Percentiles rank a stretch among this genome's conserved stretches.
Conservation (phyloP, 495 filamentous ascomycete genomes). For the Pseudoneurospora amorphoporcata region DNA sequence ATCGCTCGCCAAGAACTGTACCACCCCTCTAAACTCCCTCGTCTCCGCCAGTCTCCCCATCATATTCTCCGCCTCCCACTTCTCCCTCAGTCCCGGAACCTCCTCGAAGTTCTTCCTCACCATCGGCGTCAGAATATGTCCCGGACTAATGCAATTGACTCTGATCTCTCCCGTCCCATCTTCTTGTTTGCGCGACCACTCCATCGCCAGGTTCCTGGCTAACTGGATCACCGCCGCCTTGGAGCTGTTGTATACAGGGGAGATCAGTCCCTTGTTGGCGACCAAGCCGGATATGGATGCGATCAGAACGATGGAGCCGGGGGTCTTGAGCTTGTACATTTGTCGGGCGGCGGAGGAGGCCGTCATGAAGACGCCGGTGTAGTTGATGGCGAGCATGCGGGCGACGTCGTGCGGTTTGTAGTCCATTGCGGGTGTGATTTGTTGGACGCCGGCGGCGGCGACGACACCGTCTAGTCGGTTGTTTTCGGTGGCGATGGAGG, state of each 20-base stretch:
- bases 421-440: constrained; percentile 58
- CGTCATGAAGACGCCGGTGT: constrained; percentile 69
- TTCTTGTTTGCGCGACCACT: constrained; percentile 46
- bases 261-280: constrained; percentile 60
- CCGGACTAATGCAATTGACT: constrained; percentile 58
- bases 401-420: constrained; percentile 58
- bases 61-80: constrained; percentile 64
- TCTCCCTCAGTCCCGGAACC: constrained; percentile 45
- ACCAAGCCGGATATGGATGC: constrained; percentile 65
- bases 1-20: constrained; percentile 46
- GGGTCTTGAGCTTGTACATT: constrained; percentile 63
- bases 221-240: constrained; percentile 64
- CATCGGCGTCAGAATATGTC: constrained; percentile 67
- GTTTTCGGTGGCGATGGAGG: constrained; percentile 42
- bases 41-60: constrained; percentile 51
- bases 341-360: constrained; percentile 60
- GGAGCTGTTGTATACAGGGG: constrained; percentile 57
- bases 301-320: constrained; percentile 63
- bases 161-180: constrained; percentile 46
- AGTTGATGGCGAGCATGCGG: constrained; percentile 65
- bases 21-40: constrained; percentile 57
- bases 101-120: constrained; percentile 56
- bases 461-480: constrained; percentile 59
- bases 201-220: constrained; percentile 55
- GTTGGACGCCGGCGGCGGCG: constrained; percentile 68